Evolutionary conservation across 2,329 filamentous ascomycete genomes (phyloP).

Genomic region (Acephala macrosclerotiorum): DNA sequence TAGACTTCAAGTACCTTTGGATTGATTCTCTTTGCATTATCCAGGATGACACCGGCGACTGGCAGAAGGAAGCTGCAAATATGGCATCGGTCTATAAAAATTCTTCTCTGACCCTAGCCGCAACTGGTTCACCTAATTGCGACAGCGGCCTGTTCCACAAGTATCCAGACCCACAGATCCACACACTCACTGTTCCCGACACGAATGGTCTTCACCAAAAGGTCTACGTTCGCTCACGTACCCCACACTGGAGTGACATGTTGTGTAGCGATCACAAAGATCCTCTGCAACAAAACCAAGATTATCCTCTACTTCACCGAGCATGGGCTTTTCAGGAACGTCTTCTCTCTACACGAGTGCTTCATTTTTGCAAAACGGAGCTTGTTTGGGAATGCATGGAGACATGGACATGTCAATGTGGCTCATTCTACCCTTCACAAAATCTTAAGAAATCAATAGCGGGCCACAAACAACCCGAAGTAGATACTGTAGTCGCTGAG

Average conservation of each 20-base stretch:
- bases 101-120: not conserved
- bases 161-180: not conserved
- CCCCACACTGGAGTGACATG: not conserved
- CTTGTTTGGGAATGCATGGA: not conserved
- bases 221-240: not conserved
- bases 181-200: not conserved
- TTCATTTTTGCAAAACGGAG: not conserved
- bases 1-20: not conserved
- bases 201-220: not conserved
- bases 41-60: not conserved
- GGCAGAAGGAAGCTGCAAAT: not conserved
- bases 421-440: not conserved
- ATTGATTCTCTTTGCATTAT: not conserved
- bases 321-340: not conserved
- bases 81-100: not conserved
- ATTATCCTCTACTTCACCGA: not conserved
- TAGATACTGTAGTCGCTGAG: not conserved
- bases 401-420: not conserved
- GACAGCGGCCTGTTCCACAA: not conserved
- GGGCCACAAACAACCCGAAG: not conserved
- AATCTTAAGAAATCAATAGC: not conserved
- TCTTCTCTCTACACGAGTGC: not conserved
- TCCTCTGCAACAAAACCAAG: not conserved
- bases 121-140: not conserved
- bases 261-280: not conserved